Evolutionary conservation across 129 eudicot species (phyloP), one percentile per base, ranked within the genome.

Genomic region (Gnaphalium uliginosum): DNA sequence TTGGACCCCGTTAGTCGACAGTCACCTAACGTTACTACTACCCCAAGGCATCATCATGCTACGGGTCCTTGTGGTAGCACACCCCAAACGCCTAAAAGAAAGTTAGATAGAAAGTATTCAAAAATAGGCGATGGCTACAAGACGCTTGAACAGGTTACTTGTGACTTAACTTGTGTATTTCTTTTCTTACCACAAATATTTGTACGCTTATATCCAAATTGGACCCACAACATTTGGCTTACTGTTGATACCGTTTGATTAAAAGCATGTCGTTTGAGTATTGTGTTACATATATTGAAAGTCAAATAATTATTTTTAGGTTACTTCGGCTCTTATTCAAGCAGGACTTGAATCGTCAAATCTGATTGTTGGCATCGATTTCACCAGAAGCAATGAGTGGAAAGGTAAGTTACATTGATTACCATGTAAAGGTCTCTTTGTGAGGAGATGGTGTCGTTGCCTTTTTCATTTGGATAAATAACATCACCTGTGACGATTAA

Each of bases 351-450:
- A 90, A 48, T 90, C 92, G 3, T 90, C 92, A 0, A 90, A 90
- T 78, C 88, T 90, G 11, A 90, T 90, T 62, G 85, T 87, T 71
- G 96, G 96, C 30, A 84, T 90, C 29, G 92, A 90, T 80, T 87
- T 90, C 64, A 90, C 96, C 8, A 87, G 80, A 82, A 90, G 96
- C 86, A 90, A 90, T 22, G 96, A 90, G 75, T 90, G 89, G 96
- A 85, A 84, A 65, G 96, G 96, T 87, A 76, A 21, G 60, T 46
- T 46, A 46, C 19, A 48, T 14, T 50, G 8, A 33, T 33, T 33
- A 33, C 39, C 39, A 33, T 33, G 8, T 1, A 33, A 33, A 33
- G 39, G 39, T 7, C 39, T 6, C 39, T 50, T 50, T 59, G 65
- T 59, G 32, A 59, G 10, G 0, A 53, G 7, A 18, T 17, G 10